phyloP scores from a whole-genome alignment of 2,329 filamentous ascomycete genomes.

The Talaromyces sp. region DNA sequence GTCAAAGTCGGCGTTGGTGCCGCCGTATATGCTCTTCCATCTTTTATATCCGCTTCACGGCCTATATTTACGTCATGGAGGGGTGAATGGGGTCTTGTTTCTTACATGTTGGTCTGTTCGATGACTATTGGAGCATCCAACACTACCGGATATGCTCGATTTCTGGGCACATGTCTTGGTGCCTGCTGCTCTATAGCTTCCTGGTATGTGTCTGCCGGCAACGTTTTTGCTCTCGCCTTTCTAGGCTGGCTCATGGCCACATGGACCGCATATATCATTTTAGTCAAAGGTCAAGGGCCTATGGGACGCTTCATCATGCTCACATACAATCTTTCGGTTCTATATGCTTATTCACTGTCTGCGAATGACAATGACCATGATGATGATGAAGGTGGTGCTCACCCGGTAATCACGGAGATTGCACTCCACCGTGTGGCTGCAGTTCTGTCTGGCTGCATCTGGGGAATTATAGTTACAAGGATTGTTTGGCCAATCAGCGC shows the following conservation, averaged over 20 bases:
- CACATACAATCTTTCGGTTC: conserved; percentile 89
- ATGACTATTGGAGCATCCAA: conserved; percentile 98
- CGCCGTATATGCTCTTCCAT: conserved; percentile 79
- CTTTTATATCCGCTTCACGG: conserved; percentile 74
- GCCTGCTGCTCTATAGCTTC: conserved; percentile 69
- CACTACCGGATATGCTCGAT: conserved; percentile 81
- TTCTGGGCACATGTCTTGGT: conserved; percentile 80
- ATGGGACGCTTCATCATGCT: conserved; percentile 91
- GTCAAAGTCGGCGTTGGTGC: conserved; percentile 92
- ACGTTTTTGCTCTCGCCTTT: conserved; percentile 70
- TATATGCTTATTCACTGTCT: conserved; percentile 89
- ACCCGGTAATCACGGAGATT: conserved; percentile 84
- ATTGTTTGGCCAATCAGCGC: conserved; percentile 93
- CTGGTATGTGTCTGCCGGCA: conserved; percentile 73
- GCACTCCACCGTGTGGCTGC: conserved; percentile 81
- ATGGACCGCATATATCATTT: conserved; percentile 84
- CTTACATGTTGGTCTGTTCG: conserved; percentile 96
- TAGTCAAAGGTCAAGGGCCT: conserved; percentile 77
- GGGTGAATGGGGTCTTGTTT: conserved; percentile 93
- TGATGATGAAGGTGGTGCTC: conserved; percentile 75
- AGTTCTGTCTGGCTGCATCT: conserved; percentile 80
- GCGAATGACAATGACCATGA: conserved; percentile 77
- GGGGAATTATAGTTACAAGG: conserved; percentile 86
- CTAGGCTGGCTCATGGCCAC: conserved; percentile 78
- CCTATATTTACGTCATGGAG: conserved; percentile 82